Percentiles rank a stretch among this genome's conserved stretches.
phyloP scores from a whole-genome alignment of 139 green algal genomes.

The Coccomyxa sp. region DNA sequence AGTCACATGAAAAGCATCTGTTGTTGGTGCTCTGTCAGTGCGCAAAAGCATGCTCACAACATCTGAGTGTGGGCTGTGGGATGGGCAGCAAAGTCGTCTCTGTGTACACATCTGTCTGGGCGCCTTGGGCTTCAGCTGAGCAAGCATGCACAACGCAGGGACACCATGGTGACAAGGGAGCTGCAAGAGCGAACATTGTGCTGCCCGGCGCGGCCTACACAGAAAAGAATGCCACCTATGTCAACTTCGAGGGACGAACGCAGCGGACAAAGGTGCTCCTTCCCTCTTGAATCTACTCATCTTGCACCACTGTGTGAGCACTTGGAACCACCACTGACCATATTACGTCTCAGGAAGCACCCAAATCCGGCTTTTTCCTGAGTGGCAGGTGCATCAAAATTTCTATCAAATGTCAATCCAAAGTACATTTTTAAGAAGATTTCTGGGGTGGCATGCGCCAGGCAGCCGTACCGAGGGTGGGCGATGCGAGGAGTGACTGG shows the following conservation, averaged over 20 bases:
- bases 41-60: no score
- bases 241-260: slow-evolving; percentile 91
- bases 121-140: no score
- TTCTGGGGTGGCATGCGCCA: slow-evolving; percentile 10
- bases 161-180: slow-evolving; percentile 91
- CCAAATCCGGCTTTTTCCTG: no score
- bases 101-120: no score
- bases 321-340: background rate
- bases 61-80: no score
- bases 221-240: slow-evolving; percentile 82
- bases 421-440: no score
- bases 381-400: background rate
- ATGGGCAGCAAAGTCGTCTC: no score
- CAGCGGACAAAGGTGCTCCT: slow-evolving; percentile 70
- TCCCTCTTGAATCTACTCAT: no score
- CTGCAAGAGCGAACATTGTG: slow-evolving; percentile 84
- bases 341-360: background rate
- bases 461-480: slow-evolving; percentile 62
- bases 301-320: no score
- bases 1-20: no score
- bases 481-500: slow-evolving; percentile 93
- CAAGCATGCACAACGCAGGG: slow-evolving; percentile 39
- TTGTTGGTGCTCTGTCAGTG: no score
- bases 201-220: slow-evolving; percentile 89
- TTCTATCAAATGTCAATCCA: no score